Percentiles rank a stretch among this genome's conserved stretches.
These are phyloP conservation scores for Phytophthora constricta DNA, from an alignment of 352 stramenopile species.

Conservation along the genomic window DNA sequence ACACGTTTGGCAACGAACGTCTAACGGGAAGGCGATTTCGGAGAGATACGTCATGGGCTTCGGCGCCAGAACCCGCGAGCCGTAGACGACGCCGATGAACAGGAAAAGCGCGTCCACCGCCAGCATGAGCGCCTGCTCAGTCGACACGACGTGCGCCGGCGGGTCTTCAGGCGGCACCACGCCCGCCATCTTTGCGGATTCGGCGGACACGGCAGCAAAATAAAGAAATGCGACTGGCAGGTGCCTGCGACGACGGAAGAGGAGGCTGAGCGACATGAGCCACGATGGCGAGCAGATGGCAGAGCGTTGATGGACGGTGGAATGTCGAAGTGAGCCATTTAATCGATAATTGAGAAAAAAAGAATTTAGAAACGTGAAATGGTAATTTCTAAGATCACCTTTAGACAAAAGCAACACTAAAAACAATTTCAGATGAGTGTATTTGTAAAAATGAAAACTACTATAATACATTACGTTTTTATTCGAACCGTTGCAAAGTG, in stretches of 20 bases:
- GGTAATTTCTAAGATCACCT: not conserved
- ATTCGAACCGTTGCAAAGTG: not conserved
- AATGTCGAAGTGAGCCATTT: no score
- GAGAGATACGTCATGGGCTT: conserved; percentile 81
- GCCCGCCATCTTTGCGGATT: conserved; percentile 17
- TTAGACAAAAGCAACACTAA: no score
- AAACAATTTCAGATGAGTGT: no score
- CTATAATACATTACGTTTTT: not conserved
- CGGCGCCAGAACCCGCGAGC: conserved; percentile 52
- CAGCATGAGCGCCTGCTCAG: conserved; percentile 35
- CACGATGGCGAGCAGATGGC: not conserved
- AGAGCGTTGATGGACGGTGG: not conserved
- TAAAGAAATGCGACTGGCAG: not conserved
- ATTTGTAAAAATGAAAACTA: no score
- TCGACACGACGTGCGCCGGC: conserved; percentile 18
- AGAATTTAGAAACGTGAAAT: not conserved
- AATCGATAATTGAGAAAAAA: not conserved
- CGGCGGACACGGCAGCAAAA: not conserved
- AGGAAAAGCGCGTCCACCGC: conserved; percentile 54
- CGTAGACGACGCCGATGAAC: conserved; percentile 60
- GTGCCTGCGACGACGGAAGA: conserved; percentile 22
- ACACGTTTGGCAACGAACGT: conserved; percentile 40
- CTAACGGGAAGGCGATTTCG: conserved; percentile 75
- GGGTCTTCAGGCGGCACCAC: conserved; percentile 12
- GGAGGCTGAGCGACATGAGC: conserved; percentile 20